These are phyloP conservation scores for Salix caprea DNA, from an alignment of 345 rosid species.

Conservation along the genomic window DNA sequence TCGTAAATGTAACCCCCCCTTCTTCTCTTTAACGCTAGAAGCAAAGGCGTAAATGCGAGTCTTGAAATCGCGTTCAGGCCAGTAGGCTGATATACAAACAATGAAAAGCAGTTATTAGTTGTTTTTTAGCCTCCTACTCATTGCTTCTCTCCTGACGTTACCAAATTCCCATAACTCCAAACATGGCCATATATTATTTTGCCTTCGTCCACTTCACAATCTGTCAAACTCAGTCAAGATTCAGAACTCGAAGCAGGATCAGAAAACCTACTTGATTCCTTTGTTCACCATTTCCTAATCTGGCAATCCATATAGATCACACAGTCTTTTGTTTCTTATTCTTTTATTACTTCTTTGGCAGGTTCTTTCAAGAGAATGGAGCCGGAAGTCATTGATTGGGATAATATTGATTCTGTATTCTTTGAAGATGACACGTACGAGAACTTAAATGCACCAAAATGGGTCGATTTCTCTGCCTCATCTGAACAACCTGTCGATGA, in stretches of 20 bases:
- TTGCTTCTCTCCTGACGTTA: neutral
- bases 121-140: neutral
- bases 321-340: neutral
- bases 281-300: neutral
- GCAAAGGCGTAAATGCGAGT: too few species aligned
- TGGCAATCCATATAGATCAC: neutral
- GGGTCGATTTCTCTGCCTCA: constrained; percentile 26
- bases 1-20: too few species aligned
- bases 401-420: constrained; percentile 18
- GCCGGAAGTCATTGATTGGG: constrained; percentile 25
- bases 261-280: neutral
- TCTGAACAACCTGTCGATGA: constrained; percentile 2
- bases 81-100: too few species aligned
- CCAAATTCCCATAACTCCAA: neutral
- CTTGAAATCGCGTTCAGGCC: too few species aligned
- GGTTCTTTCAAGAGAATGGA: constrained; percentile 3
- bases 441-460: constrained; percentile 25
- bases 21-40: too few species aligned
- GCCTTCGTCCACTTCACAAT: too few species aligned
- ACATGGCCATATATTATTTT: too few species aligned
- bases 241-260: neutral
- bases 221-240: neutral
- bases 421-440: constrained; percentile 25
- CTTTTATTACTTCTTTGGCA: neutral
- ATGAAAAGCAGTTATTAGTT: too few species aligned